Evolutionary conservation across 331 rosid species (phyloP).

Genomic region (Arachis monticola): DNA sequence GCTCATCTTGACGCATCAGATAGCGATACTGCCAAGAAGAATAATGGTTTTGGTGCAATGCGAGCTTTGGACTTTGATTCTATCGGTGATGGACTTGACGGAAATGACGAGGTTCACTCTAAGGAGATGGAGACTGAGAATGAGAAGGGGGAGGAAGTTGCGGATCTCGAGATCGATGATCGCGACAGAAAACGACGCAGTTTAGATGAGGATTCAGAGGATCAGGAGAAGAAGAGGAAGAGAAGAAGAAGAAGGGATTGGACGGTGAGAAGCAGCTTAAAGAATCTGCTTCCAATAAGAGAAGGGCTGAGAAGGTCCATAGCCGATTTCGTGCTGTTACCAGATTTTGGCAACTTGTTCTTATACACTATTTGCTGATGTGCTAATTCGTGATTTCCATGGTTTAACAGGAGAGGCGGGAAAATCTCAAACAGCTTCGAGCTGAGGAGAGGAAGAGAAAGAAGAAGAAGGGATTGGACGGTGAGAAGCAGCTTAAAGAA

Average conservation of each 20-base stretch:
- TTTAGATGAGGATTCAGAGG: constrained; percentile 42
- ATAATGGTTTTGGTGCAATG: constrained; percentile 46
- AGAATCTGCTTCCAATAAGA: constrained; percentile 41
- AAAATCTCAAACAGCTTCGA: too few species aligned
- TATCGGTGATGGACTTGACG: constrained; percentile 45
- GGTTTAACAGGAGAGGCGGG: too few species aligned
- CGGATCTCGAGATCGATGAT: constrained; percentile 39
- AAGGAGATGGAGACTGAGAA: constrained; percentile 8
- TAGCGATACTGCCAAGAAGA: constrained; percentile 30
- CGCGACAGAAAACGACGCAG: constrained; percentile 50
- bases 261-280: constrained; percentile 29
- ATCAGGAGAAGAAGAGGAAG: constrained; percentile 35
- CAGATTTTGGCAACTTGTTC: too few species aligned
- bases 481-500: too few species aligned
- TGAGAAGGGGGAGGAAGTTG: constrained; percentile 29
- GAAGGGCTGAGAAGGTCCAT: constrained; percentile 60
- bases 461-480: too few species aligned
- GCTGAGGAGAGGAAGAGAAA: too few species aligned
- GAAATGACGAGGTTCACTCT: constrained; percentile 31
- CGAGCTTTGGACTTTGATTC: constrained; percentile 66
- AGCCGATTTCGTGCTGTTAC: too few species aligned
- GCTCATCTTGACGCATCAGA: constrained; percentile 38
- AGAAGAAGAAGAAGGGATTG: constrained; percentile 49
- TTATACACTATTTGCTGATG: too few species aligned
- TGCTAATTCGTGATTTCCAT: too few species aligned